Base-by-base conservation (phyloP, 208 protist species). In the Wallacemonas rigidus region DNA sequence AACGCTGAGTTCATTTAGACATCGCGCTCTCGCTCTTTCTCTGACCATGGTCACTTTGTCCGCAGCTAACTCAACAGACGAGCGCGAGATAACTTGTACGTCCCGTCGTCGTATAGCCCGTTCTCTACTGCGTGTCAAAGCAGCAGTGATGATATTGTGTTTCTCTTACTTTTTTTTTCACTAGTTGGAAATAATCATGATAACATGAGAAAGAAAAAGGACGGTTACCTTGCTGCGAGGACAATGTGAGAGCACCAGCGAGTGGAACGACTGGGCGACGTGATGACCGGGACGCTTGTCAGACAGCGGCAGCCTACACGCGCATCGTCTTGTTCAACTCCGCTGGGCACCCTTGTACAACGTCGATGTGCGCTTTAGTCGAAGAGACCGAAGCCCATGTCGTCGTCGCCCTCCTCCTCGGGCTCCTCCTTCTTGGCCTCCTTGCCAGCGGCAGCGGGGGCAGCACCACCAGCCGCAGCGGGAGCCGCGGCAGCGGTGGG, bases 371-470 rank as follows among this genome's bases (percentile, higher is more conserved):
- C 58, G 62, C 7, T 64, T 77, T 86, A 92, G 72, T 89, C 87
- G 64, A 92, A 92, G 50, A 92, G 76, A 76, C 85, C 88, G 61
- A 93, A 90, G 56, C 88, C 88, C 82, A 93, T 93, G 44, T 92
- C 87, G 69, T 90, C 87, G 74, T 93, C 88, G 35, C 81, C 84
- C 68, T 93, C 87, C 77, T 87, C 82, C 65, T 85, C 86, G 64
- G 67, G 53, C 70, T 69, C 54, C 38, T 45, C 76, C 62, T 75
- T 67, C 63, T 65, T 65, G 60, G 75, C 70, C 47, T 57, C 71
- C 67, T 47, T 64, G 53, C 64, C 75, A 40, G 55, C 80, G 47
- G 56, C 57, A 38, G 77, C 56, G 58, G 79, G 61, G 53, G 70
- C 61, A 36, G 55, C 76, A 35, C 62, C 87, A 50, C 64, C 69